Evolutionary conservation across 2,329 filamentous ascomycete species (phyloP), one percentile per base, ranked within the genome.

Genomic region (Pseudogymnoascus sp.): DNA sequence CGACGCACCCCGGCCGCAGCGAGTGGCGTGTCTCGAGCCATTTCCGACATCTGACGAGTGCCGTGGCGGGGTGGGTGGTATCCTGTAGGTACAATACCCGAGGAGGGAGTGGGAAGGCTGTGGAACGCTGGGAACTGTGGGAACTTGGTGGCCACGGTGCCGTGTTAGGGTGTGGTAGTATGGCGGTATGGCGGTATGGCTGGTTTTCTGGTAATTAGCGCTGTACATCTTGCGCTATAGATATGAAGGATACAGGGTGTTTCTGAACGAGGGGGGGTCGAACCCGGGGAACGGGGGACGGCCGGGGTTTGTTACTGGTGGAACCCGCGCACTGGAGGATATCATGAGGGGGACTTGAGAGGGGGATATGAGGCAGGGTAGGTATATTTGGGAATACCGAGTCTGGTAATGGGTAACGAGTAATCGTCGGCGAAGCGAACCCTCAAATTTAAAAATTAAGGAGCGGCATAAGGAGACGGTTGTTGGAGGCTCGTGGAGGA

Each of bases 11-110:
- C 45, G 45, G 45, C n/a, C 1, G 14, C 23, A 52, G 25, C 45
- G 23, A 52, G 45, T 52, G 45, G 25, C 45, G 23, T 52, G 42
- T 49, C n/a, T 30, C 8, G n/a, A 30, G 25, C 14, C 23, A 30
- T 52, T 52, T 52, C 45, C n/a, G 45, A 52, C 45, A 52, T 30
- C 45, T 52, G 45, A 52, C 45, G 45, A 52, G 45, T 52, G 42
- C 23, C 23, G 42, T 12, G 36, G 36, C n/a, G 12, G 42, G 12
- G 23, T 49, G 42, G 23, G 6, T 9, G 16, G 38, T 19, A 8
- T 9, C 3, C 8, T 23, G 19, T 22, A 16, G 14, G 45, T 52
- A 52, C 45, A 30, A n/a, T 30, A 16, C 42, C 22, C 14, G 11
- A 45, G 12, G 41, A 11, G 39, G 19, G 19, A 6, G 39, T 22